A percentile compares a stretch with the other conserved stretches of the same genome.
These are phyloP conservation scores for Quercus parvula DNA, from an alignment of 306 rosid genomes.

Conservation along the genomic window DNA sequence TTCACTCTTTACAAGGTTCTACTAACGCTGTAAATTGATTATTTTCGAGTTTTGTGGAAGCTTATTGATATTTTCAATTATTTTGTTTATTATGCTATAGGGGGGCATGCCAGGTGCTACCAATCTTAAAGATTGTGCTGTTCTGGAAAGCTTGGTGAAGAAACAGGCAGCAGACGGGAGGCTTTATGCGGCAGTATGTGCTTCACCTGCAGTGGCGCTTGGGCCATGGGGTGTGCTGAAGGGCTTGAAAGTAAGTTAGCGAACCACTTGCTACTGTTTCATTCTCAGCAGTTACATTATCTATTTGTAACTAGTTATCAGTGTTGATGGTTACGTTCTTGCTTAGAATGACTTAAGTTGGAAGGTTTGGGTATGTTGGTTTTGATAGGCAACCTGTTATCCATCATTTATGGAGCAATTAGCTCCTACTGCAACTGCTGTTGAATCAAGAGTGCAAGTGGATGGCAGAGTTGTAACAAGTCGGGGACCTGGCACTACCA, in stretches of 20 bases:
- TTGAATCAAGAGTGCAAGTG: slow-evolving; percentile 82
- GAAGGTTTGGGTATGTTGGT: background rate
- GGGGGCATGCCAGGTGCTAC: slow-evolving; percentile 87
- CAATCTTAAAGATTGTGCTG: slow-evolving; percentile 48
- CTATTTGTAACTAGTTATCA: background rate
- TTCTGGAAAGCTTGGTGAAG: slow-evolving; percentile 52
- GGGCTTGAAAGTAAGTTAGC: slow-evolving; percentile 67
- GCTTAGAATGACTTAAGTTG: background rate
- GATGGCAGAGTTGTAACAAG: slow-evolving; percentile 86
- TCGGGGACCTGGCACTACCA: slow-evolving; percentile 89
- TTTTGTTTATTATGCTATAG: slow-evolving; percentile 30
- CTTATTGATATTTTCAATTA: background rate
- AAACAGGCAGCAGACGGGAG: slow-evolving; percentile 74
- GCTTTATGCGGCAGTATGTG: slow-evolving; percentile 83
- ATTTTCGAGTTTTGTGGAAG: background rate
- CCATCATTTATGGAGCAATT: slow-evolving; percentile 82
- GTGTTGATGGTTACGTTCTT: slow-evolving; percentile 6
- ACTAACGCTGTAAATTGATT: background rate
- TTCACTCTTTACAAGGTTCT: background rate
- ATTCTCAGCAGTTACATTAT: background rate
- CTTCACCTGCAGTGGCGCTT: slow-evolving; percentile 89
- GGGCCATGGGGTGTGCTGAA: slow-evolving; percentile 88
- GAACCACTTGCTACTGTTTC: background rate
- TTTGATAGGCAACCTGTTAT: slow-evolving; percentile 76
- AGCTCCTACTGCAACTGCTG: slow-evolving; percentile 54